Base-by-base conservation (phyloP, 2,329 filamentous ascomycete species). In the Fusarium paranaense region DNA sequence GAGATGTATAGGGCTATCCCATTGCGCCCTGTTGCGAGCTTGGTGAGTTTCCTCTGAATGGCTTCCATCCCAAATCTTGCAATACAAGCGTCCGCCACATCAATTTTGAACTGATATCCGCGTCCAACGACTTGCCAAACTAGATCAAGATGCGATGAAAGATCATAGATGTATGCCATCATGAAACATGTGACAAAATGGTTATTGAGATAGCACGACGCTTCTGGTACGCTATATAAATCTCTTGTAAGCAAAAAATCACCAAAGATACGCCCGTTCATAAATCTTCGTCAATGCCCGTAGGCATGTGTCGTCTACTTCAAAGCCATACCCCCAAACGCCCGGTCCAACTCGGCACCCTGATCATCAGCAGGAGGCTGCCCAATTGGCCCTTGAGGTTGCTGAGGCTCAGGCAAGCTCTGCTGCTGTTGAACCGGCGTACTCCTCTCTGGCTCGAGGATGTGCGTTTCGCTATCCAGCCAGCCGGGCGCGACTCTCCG, bases 401-500 rank as follows among this genome's bases (percentile, higher is more conserved):
- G 69, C 58, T 38, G 71, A 63, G 47, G 47, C 0, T 54, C 27
- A 18, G 74, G 70, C 13, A 69, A 38, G 37, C 64, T 66, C 37
- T 60, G 76, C n/a, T 79, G 78, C 13, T 80, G 76, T 42, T 78
- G 71, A 9, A 68, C 78, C 2, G 80, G 77, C 35, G 83, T 84
- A 11, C 35, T 78, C 77, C 86, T 88, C 83, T 93, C 90, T 0
- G 94, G 94, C 82, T 93, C 88, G 61, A 96, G 81, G 57, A 96
- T 83, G 62, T 90, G 86, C 60, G 90, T 88, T 64, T 94, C 91
- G 76, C 92, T 93, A 78, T 96, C 94, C 76, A 96, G 83, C 92
- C 93, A 97, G 1, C 94, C 94, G 0, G 94, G 94, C 13, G 94
- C 94, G 20, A 95, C 88, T 64, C 93, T 86, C 74, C 94, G 87